phyloP scores from a whole-genome alignment of 176 grass and related monocot species.

The Raddia guianensis region DNA sequence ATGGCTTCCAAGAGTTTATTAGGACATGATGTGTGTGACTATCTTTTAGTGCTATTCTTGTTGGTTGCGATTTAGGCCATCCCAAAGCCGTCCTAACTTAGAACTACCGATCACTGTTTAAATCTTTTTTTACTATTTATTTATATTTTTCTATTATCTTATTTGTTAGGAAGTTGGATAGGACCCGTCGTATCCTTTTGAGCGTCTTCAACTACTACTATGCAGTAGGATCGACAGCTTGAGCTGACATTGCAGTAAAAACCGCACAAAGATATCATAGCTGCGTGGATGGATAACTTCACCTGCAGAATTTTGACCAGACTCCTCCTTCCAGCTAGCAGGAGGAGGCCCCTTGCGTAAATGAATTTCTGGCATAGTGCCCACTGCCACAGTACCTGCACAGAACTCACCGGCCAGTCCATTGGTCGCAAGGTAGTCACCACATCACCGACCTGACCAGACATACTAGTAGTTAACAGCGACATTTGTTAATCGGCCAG shows the following conservation, averaged over 20 bases:
- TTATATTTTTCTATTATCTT: too few species aligned
- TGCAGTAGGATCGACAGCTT: background rate
- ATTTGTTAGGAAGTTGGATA: too few species aligned
- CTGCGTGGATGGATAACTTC: slow-evolving; percentile 26
- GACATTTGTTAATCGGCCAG: slow-evolving; percentile 40
- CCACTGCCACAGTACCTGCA: slow-evolving; percentile 26
- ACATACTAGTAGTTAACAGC: slow-evolving; percentile 46
- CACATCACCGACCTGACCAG: slow-evolving; percentile 42
- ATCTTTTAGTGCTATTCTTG: background rate
- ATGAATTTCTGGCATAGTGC: slow-evolving; percentile 42
- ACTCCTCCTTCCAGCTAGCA: slow-evolving; percentile 42
- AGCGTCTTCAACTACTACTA: too few species aligned
- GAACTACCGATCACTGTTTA: too few species aligned
- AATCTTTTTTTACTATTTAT: too few species aligned
- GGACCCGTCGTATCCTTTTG: too few species aligned
- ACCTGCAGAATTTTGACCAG: slow-evolving; percentile 48
- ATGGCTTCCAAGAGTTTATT: background rate
- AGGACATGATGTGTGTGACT: background rate
- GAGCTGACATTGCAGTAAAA: slow-evolving; percentile 29
- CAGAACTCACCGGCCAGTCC: slow-evolving; percentile 22
- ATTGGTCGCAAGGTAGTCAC: slow-evolving; percentile 23
- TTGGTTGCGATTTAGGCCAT: too few species aligned
- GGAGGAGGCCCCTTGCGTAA: slow-evolving; percentile 28
- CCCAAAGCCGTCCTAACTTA: too few species aligned
- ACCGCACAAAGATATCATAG: slow-evolving; percentile 15